A percentile compares a stretch with the other conserved stretches of the same genome.
phyloP scores from a whole-genome alignment of 1,139 yeast genomes.

The Zygotorulaspora mrakii region DNA sequence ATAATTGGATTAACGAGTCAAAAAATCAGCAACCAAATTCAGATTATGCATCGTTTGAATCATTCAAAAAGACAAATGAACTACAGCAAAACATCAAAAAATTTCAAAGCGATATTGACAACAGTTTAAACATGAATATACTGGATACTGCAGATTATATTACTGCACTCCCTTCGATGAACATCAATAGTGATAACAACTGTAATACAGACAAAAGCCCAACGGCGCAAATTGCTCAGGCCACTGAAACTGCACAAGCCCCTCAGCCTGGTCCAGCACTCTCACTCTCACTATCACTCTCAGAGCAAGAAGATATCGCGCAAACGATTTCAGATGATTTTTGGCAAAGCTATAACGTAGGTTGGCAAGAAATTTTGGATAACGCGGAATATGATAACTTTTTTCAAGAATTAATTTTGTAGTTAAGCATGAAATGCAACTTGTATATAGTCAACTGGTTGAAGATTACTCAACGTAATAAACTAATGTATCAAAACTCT shows the following conservation, averaged over 20 bases:
- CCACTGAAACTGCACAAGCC: no score
- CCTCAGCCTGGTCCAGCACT: no score
- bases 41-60: not conserved
- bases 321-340: slow-evolving; percentile 25
- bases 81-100: not conserved
- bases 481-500: no score
- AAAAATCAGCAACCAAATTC: slow-evolving; percentile 1
- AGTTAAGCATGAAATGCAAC: not conserved
- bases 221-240: no score
- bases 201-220: no score
- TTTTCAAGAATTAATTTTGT: slow-evolving; percentile 11
- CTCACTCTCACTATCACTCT: no score
- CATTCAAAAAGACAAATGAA: not conserved
- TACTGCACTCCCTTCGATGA: not conserved
- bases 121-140: no score
- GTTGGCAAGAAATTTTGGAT: slow-evolving; percentile 24
- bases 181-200: not conserved
- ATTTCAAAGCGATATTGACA: slow-evolving; percentile 2
- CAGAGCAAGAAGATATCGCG: slow-evolving; percentile 13
- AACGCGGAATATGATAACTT: slow-evolving; percentile 11
- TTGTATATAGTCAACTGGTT: not conserved
- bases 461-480: not conserved
- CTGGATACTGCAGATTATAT: not conserved
- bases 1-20: slow-evolving; percentile 13
- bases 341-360: slow-evolving; percentile 24